Evolutionary conservation across 805 yeast species (phyloP).

Genomic region (Hanseniaspora singularis): DNA sequence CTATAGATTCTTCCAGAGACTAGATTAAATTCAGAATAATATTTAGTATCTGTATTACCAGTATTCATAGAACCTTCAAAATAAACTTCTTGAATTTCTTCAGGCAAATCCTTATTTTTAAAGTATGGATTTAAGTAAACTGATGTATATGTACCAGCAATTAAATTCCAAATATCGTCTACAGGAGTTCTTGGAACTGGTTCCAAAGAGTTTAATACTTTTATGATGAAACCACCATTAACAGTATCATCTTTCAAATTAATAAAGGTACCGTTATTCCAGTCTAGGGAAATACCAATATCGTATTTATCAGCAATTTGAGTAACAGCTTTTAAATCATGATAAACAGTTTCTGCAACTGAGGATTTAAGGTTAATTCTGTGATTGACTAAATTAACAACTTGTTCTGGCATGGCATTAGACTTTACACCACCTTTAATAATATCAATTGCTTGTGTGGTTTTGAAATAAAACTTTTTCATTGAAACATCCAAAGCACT

Average conservation of each 20-base stretch:
- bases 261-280: slow-evolving; percentile 21
- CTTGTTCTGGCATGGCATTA: slow-evolving; percentile 53
- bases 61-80: slow-evolving; percentile 16
- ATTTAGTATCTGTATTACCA: slow-evolving; percentile 16
- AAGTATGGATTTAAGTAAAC: slow-evolving; percentile 14
- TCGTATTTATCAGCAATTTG: slow-evolving; percentile 36
- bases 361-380: slow-evolving; percentile 42
- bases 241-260: slow-evolving; percentile 21
- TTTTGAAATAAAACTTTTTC: slow-evolving; percentile 13
- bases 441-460: slow-evolving; percentile 40
- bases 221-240: slow-evolving; percentile 35
- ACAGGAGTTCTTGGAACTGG: slow-evolving; percentile 45
- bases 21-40: slow-evolving; percentile 12
- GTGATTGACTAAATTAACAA: slow-evolving; percentile 39
- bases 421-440: slow-evolving; percentile 53
- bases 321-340: slow-evolving; percentile 28
- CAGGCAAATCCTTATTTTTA: slow-evolving; percentile 1
- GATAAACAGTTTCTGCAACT: slow-evolving; percentile 30
- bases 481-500: slow-evolving; percentile 12
- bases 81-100: slow-evolving; percentile 12
- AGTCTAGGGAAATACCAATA: slow-evolving; percentile 34
- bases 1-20: slow-evolving; percentile 16
- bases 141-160: slow-evolving; percentile 39
- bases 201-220: slow-evolving; percentile 27
- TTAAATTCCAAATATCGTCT: slow-evolving; percentile 38